Conservation (phyloP, 805 yeast genomes). For the Candida xiaguanensis region DNA sequence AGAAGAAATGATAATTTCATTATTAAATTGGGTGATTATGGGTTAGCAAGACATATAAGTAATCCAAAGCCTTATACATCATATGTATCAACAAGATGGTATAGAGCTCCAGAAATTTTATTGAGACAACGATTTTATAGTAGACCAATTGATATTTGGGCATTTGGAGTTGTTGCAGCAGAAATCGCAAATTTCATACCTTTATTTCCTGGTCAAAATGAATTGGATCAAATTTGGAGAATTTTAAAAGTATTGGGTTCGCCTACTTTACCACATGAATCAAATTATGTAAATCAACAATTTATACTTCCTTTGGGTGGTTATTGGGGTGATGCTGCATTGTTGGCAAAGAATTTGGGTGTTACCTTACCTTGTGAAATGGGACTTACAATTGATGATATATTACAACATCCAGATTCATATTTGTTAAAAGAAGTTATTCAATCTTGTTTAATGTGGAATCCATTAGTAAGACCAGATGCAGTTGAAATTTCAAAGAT, state of each 20-base stretch:
- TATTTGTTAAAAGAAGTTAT: conserved; percentile 41
- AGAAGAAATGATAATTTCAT: conserved; percentile 47
- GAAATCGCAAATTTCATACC: conserved; percentile 74
- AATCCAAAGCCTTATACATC: conserved; percentile 61
- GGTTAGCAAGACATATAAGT: conserved; percentile 61
- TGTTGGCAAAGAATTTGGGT: conserved; percentile 51
- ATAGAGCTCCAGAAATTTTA: conserved; percentile 77
- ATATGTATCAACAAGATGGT: conserved; percentile 84
- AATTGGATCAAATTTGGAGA: conserved; percentile 72
- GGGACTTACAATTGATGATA: conserved; percentile 45
- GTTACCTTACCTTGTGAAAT: conserved; percentile 52
- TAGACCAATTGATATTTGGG: conserved; percentile 79
- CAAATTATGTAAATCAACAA: conserved; percentile 6
- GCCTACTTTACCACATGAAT: conserved; percentile 45
- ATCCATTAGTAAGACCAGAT: conserved; percentile 62
- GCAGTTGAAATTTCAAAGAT: conserved; percentile 45
- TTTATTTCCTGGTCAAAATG: conserved; percentile 78
- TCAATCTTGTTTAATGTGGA: conserved; percentile 65
- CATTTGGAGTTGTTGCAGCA: conserved; percentile 75
- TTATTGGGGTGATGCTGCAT: conserved; percentile 62
- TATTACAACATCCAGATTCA: conserved; percentile 44
- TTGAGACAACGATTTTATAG: conserved; percentile 61
- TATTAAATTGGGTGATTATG: conserved; percentile 77
- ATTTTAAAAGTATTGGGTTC: conserved; percentile 70
- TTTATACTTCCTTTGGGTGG: conserved; percentile 57